Evolutionary conservation across 257 asterid genomes (phyloP).

Genomic region (Lavandula angustifolia): DNA sequence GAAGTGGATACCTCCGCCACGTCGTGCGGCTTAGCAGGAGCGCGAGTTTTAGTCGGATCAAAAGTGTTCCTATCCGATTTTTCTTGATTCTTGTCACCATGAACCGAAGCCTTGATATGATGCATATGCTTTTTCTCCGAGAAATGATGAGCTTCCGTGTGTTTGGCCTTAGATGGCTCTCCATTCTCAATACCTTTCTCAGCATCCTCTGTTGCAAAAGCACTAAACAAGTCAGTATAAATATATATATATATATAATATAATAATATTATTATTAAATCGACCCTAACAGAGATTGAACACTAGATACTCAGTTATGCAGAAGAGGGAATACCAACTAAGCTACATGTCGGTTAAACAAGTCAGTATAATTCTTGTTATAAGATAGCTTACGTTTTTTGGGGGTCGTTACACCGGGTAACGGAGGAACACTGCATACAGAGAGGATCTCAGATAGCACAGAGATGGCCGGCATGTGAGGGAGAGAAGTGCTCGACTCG

Average conservation of each 20-base stretch:
- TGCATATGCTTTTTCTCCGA: conserved; percentile 21
- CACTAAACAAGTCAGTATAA: background rate
- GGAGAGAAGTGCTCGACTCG: conserved; percentile 27
- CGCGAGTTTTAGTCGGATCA: conserved; percentile 31
- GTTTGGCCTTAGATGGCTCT: conserved; percentile 28
- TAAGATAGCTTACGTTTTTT: conserved; percentile 41
- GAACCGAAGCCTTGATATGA: conserved; percentile 25
- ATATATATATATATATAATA: too few species aligned
- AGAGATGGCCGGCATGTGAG: conserved; percentile 48
- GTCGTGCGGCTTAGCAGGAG: conserved; percentile 34
- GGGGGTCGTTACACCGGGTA: conserved; percentile 33
- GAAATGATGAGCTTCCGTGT: conserved; percentile 32
- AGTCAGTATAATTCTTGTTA: background rate
- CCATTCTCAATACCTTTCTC: conserved; percentile 29
- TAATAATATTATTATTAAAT: too few species aligned
- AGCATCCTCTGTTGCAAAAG: conserved; percentile 37
- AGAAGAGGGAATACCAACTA: too few species aligned
- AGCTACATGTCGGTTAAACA: too few species aligned
- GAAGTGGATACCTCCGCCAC: conserved; percentile 29
- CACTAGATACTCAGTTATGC: too few species aligned
- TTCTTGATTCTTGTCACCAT: conserved; percentile 19
- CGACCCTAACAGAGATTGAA: too few species aligned
- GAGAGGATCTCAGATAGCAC: conserved; percentile 58
- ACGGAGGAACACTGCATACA: conserved; percentile 39
- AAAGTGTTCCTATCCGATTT: conserved; percentile 26